These are phyloP conservation scores for Trichoderma sp. DNA, from an alignment of 2,329 filamentous ascomycete species.

Conservation along the genomic window DNA sequence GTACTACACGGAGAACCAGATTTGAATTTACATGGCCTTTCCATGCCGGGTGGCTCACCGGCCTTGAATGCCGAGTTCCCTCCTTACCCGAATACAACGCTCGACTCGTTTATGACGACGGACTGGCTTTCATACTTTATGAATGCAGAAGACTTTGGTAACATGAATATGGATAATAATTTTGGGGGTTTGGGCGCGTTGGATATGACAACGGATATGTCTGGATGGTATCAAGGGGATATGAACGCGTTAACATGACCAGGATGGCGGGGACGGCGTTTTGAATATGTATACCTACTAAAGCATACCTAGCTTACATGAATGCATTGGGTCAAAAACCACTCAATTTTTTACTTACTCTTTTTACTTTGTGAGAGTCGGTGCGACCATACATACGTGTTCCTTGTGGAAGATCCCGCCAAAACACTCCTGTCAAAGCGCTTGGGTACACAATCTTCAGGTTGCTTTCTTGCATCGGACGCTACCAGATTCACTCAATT, in stretches of 20 bases:
- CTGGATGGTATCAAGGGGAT: constrained; percentile 7
- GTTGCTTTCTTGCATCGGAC: neutral
- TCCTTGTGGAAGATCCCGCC: neutral
- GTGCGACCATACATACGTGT: neutral
- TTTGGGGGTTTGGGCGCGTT: neutral
- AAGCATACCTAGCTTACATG: neutral
- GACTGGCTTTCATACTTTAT: constrained; percentile 16
- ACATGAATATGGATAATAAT: neutral
- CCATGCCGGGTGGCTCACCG: neutral
- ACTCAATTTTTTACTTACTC: neutral
- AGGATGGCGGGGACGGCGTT: neutral
- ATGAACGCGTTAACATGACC: neutral
- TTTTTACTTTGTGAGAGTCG: neutral
- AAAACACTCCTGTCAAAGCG: neutral
- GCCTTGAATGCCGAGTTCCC: constrained; percentile 6
- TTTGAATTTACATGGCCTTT: neutral
- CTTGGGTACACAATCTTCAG: neutral
- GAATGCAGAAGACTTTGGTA: constrained; percentile 11
- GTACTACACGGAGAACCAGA: neutral
- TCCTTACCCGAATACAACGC: neutral
- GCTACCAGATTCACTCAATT: neutral
- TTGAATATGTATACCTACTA: neutral
- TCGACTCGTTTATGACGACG: constrained; percentile 11
- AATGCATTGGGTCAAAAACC: neutral
- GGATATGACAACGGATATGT: neutral